phyloP scores from a whole-genome alignment of 169 alveolate species.

The Plasmodium gaboni region DNA sequence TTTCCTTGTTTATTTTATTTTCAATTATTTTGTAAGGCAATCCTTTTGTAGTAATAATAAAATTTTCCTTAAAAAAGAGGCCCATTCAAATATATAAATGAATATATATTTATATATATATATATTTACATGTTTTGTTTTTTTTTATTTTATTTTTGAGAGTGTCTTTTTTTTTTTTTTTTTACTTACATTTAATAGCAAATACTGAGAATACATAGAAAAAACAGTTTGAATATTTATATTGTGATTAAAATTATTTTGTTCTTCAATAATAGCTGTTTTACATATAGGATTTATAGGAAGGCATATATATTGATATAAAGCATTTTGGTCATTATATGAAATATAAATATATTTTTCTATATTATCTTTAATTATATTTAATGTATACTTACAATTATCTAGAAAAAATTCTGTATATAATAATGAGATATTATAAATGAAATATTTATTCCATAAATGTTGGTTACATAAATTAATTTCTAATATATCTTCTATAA shows the following conservation, averaged over 20 bases:
- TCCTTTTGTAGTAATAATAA: slow-evolving; percentile 19
- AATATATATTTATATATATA: neutral
- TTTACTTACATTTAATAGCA: slow-evolving; percentile 11
- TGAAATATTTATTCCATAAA: slow-evolving; percentile 48
- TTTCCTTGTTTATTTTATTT: neutral
- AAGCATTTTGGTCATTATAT: slow-evolving; percentile 21
- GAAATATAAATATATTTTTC: slow-evolving; percentile 32
- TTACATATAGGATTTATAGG: slow-evolving; percentile 31
- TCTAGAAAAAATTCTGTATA: slow-evolving; percentile 28
- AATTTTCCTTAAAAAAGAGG: slow-evolving; percentile 10
- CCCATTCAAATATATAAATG: neutral
- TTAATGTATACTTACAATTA: slow-evolving; percentile 14
- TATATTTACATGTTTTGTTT: neutral
- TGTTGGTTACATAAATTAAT: slow-evolving; percentile 23
- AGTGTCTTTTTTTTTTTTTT: no score
- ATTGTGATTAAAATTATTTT: neutral
- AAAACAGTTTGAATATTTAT: slow-evolving; percentile 17
- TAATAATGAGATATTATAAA: slow-evolving; percentile 16
- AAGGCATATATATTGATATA: slow-evolving; percentile 20
- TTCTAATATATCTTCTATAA: slow-evolving; percentile 61
- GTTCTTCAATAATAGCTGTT: slow-evolving; percentile 46
- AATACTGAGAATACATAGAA: slow-evolving; percentile 29
- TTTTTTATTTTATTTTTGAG: neutral
- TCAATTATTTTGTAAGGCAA: slow-evolving; percentile 48
- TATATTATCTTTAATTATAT: slow-evolving; percentile 15